These are phyloP conservation scores for Coemansia sp. DNA, from an alignment of 192 early-diverging fungal genomes.

Conservation along the genomic window DNA sequence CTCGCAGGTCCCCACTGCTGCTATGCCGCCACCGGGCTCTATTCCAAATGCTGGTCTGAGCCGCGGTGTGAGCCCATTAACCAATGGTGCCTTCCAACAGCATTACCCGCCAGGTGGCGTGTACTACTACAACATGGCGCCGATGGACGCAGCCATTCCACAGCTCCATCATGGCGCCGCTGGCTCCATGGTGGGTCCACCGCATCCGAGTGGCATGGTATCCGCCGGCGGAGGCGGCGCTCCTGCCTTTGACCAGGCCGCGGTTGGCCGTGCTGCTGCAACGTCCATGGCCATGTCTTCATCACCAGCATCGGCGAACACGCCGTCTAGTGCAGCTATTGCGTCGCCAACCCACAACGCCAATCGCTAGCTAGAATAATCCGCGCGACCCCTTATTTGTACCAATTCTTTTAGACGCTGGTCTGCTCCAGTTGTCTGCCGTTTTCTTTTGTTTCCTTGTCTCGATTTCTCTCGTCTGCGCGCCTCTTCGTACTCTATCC, in stretches of 20 bases:
- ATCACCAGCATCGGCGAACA: conserved; percentile 1
- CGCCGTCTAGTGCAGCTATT: conserved; percentile 6
- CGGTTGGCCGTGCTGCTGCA: neutral
- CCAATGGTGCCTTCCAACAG: conserved; percentile 23
- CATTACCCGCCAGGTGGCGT: conserved; percentile 23
- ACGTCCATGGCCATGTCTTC: conserved; percentile 1
- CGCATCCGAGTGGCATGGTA: conserved; percentile 7
- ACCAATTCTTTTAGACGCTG: no score
- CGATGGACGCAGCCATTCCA: conserved; percentile 19
- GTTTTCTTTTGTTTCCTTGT: no score
- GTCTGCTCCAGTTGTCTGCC: no score
- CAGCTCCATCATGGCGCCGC: conserved; percentile 14
- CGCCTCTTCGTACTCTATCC: no score
- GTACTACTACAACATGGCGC: conserved; percentile 42
- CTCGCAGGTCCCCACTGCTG: conserved; percentile 13
- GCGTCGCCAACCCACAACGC: conserved; percentile 4
- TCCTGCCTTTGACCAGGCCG: conserved; percentile 4
- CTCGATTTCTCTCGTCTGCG: no score
- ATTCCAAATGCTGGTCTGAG: conserved; percentile 24
- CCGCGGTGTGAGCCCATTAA: conserved; percentile 35
- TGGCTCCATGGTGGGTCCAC: conserved; percentile 21
- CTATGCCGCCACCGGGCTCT: conserved; percentile 8
- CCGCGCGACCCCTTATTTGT: no score
- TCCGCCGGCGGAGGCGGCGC: neutral
- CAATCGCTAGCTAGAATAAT: no score